phyloP scores from a whole-genome alignment of 2,329 filamentous ascomycete genomes.

The Venturia carpophila region DNA sequence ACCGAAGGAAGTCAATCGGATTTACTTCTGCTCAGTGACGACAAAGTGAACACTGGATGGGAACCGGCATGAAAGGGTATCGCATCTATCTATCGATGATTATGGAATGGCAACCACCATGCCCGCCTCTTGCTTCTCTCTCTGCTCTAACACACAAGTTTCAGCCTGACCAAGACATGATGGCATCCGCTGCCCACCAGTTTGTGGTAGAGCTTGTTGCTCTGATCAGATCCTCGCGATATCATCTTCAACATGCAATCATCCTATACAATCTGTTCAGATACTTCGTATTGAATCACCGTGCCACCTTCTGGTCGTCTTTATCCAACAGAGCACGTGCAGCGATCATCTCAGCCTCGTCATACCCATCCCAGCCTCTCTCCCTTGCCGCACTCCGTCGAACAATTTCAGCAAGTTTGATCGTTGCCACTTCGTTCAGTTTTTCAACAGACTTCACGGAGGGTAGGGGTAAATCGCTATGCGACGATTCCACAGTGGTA shows the following conservation, averaged over 20 bases:
- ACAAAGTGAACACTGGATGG: neutral
- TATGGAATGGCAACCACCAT: neutral
- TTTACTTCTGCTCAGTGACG: neutral
- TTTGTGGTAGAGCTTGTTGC: neutral
- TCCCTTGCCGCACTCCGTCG: slow-evolving; percentile 53
- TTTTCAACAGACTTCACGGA: slow-evolving; percentile 53
- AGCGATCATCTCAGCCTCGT: slow-evolving; percentile 61
- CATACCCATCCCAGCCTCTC: slow-evolving; percentile 64
- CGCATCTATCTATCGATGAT: neutral
- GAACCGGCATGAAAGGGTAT: neutral
- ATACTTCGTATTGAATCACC: neutral
- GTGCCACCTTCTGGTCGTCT: slow-evolving; percentile 22
- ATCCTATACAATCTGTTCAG: neutral
- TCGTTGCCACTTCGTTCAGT: slow-evolving; percentile 64
- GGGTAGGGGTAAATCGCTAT: slow-evolving; percentile 44
- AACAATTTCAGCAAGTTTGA: slow-evolving; percentile 70
- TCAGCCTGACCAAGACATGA: neutral
- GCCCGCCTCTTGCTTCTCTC: neutral
- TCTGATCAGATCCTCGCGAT: neutral
- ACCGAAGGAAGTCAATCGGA: neutral
- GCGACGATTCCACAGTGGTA: slow-evolving; percentile 26
- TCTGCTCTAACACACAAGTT: neutral
- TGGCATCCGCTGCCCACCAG: neutral
- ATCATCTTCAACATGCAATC: neutral
- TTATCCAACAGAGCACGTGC: slow-evolving; percentile 58